These are phyloP conservation scores for Coemansia sp. DNA, from an alignment of 192 early-diverging fungal genomes.

Conservation along the genomic window DNA sequence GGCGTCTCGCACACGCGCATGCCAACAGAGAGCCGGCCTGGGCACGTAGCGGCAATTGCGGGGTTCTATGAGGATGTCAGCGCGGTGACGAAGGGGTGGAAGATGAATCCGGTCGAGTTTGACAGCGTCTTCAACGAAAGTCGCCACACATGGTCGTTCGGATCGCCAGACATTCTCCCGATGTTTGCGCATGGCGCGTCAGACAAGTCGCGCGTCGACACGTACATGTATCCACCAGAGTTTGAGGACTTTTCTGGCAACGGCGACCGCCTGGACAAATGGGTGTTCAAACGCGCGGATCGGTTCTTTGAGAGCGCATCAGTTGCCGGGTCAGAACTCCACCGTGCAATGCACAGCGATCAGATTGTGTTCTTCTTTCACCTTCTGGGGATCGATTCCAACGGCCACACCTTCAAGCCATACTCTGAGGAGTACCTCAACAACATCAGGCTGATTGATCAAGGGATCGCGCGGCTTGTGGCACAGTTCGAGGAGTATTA, in stretches of 20 bases:
- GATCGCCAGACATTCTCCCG: conserved; percentile 94
- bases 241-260: conserved; percentile 90
- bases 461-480: conserved; percentile 70
- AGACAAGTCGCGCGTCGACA: conserved; percentile 76
- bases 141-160: conserved; percentile 95
- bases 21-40: conserved; percentile 94
- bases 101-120: conserved; percentile 96
- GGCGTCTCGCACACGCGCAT: conserved; percentile 90
- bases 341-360: conserved; percentile 65
- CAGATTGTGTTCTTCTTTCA: conserved; percentile 92
- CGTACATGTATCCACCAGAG: conserved; percentile 87
- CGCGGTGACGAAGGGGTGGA: conserved; percentile 97
- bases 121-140: conserved; percentile 96
- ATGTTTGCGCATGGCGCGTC: conserved; percentile 95
- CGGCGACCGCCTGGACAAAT: conserved; percentile 81
- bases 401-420: conserved; percentile 87
- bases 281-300: conserved; percentile 88
- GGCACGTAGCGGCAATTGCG: conserved; percentile 97
- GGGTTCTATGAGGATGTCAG: conserved; percentile 99
- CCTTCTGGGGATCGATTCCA: conserved; percentile 93
- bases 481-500: conserved; percentile 76
- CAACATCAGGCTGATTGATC: conserved; percentile 85
- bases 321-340: conserved; percentile 40
- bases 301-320: conserved; percentile 61
- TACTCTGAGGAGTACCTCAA: conserved; percentile 82